These are phyloP conservation scores for Zymoseptoria passerinii DNA, from an alignment of 2,329 filamentous ascomycete species.

Conservation along the genomic window DNA sequence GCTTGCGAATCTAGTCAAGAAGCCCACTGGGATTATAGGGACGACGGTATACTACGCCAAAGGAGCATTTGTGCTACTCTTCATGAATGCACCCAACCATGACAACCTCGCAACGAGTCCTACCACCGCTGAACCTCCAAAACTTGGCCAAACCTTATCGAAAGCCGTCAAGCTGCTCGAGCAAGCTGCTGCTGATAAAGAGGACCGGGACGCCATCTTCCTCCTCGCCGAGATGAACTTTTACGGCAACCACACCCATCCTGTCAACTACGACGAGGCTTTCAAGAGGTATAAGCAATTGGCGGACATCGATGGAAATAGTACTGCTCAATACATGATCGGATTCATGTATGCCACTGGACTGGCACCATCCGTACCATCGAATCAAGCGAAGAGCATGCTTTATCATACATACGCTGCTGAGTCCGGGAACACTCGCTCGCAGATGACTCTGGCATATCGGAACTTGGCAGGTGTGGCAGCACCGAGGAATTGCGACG, in stretches of 20 bases:
- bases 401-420: conserved; percentile 94
- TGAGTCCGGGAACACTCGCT: conserved; percentile 68
- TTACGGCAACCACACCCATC: conserved; percentile 86
- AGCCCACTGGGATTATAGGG: conserved; percentile 51
- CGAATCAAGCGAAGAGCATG: conserved; percentile 83
- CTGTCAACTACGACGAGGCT: conserved; percentile 68
- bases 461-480: conserved; percentile 80
- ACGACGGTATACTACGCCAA: conserved; percentile 53
- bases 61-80: conserved; percentile 54
- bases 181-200: conserved; percentile 43
- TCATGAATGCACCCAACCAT: conserved; percentile 53
- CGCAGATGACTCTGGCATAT: conserved; percentile 89
- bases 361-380: conserved; percentile 68
- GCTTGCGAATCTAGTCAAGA: conserved; percentile 35
- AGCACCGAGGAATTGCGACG: conserved; percentile 75
- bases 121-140: conserved; percentile 32
- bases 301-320: conserved; percentile 70
- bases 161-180: conserved; percentile 53
- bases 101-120: conserved; percentile 33
- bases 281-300: conserved; percentile 76
- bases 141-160: conserved; percentile 44
- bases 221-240: conserved; percentile 92
- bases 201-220: conserved; percentile 75
- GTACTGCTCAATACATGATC: conserved; percentile 90
- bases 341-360: conserved; percentile 94